Evolutionary conservation across 352 stramenopile genomes (phyloP), one percentile per base, ranked within the genome.

Genomic region (Pythium diclinum): DNA sequence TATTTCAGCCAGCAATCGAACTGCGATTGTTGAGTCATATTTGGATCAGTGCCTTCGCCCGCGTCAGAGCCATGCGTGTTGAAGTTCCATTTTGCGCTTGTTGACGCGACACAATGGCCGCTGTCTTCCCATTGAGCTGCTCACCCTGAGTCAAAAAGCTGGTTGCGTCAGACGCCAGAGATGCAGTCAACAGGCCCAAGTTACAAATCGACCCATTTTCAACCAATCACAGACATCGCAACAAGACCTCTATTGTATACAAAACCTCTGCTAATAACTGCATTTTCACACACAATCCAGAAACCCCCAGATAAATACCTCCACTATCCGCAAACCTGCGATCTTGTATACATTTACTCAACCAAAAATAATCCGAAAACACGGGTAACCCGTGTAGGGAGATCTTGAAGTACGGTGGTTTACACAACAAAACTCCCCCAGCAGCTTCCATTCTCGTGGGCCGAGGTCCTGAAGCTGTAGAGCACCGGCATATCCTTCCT

Each of bases 381-480:
- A 21, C n/a, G 53, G 38, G 38, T 40, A 30, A 47, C 52, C 58
- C 16, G 30, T 47, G 7, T 46, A 47, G 46, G 8, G 32, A 13
- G 30, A 64, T 64, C 46, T 64, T 64, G 58, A 64, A 64, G 58
- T 58, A 16, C 46, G 17, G 58, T 25, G 44, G 58, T 64, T 64
- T 64, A 64, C 58, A 64, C 47, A 64, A 64, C 58, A 64, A 56
- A 64, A 63, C 47, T 33, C 19, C 47, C 14, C 23, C 16, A 28
- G 17, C 8, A 53, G 19, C 48, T 32, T 55, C 19, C 19, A 25
- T 32, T 55, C 19, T 62, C 6, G 14, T 44, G 2, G 34, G 14
- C 19, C 36, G 25, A 5, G 25, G 25, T 14, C 7, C 25, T 36
- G 7, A 54, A 54, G 36, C 36, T 44, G 36, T n/a, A n/a, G n/a